Evolutionary conservation across 1,139 yeast genomes (phyloP), one percentile per base, ranked within the genome.

Genomic region (Sugiyamaella paludigena): DNA sequence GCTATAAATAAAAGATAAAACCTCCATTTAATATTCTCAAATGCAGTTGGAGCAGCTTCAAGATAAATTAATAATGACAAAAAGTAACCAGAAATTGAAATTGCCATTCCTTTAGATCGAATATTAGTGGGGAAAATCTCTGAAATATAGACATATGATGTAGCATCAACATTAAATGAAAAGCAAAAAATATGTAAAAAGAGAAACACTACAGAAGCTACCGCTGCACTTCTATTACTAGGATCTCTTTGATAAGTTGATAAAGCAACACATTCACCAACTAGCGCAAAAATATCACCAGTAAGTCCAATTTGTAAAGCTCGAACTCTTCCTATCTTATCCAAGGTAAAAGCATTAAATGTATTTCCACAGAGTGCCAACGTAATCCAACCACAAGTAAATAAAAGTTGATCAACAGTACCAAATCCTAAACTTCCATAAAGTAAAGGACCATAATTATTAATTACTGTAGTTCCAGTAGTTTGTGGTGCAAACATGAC

Each of bases 261-360:
- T 12, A 44, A 24, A 9, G 47, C 29, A 4, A 40, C 35, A 40
- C 47, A 44, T 28, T 40, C 47, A 9, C 47, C 47, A 10, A 44
- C n/a, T n/a, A n/a, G n/a, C n/a, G n/a, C 80, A 32, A 74, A 40
- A 44, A 76, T 54, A 58, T 73, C 68, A 43, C 74, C 63, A 7
- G 67, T 15, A 41, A 72, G 66, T 43, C 81, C 80, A 46, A 67
- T 40, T 15, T 68, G 53, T 28, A 78, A 62, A 39, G 75, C 64
- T 62, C 57, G 70, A 19, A 43, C 74, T 68, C 84, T 72, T 49
- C 84, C 84, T 38, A 58, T 65, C 26, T 56, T 61, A 53, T 80
- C 84, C 53, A 76, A 65, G 41, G 74, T 55, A 49, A 63, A 63
- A 12, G 48, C 34, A n/a, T 49, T 50, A 51, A 41, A 47, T 9